These are phyloP conservation scores for Aureobasidium uvarum DNA, from an alignment of 2,329 filamentous ascomycete species.

Conservation along the genomic window DNA sequence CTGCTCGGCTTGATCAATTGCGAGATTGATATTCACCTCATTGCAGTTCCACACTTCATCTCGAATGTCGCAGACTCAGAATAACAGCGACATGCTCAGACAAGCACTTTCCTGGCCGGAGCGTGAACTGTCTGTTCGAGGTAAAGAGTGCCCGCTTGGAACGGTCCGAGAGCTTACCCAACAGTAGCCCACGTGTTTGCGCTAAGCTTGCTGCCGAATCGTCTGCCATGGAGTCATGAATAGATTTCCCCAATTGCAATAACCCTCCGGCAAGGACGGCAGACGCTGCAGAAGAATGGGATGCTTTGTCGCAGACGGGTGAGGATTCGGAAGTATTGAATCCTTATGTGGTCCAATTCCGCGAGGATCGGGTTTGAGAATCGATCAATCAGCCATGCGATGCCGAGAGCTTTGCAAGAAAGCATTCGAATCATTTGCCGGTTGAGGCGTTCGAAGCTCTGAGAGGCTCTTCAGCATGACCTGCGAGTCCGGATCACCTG, in stretches of 20 bases:
- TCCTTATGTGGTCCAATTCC: background rate
- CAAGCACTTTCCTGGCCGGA: background rate
- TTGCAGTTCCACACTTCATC: background rate
- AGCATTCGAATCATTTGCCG: background rate
- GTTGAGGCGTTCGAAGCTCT: background rate
- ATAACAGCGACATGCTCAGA: background rate
- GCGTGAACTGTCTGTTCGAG: constrained; percentile 9
- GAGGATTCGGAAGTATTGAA: background rate
- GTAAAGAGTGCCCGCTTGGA: constrained; percentile 4
- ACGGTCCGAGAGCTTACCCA: constrained; percentile 9
- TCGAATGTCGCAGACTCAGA: background rate
- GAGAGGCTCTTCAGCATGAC: background rate
- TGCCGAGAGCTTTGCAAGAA: background rate
- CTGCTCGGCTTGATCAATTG: background rate
- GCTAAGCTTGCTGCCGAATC: background rate
- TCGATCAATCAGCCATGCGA: background rate
- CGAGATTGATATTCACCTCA: constrained; percentile 1
- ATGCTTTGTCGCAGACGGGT: background rate
- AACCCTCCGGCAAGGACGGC: background rate
- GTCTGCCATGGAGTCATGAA: background rate
- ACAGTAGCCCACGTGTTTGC: constrained; percentile 15
- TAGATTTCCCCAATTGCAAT: background rate
- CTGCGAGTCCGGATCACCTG: background rate
- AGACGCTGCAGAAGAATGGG: background rate
- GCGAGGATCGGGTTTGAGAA: background rate